Evolutionary conservation across 768 basidiomycete species (phyloP), one percentile per base, ranked within the genome.

Genomic region (Pisolithus tinctorius): DNA sequence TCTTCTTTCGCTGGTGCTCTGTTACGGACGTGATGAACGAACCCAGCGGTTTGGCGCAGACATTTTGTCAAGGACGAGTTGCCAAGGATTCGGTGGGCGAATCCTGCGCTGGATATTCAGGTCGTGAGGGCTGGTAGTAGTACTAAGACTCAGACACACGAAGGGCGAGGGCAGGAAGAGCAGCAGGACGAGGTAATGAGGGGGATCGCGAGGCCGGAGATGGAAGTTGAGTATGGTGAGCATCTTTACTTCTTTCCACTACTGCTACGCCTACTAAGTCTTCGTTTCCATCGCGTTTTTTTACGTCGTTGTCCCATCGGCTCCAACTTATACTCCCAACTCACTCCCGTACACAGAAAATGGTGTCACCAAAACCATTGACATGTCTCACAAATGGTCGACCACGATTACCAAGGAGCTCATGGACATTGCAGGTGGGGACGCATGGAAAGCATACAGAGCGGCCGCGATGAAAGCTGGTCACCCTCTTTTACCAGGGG

Each of bases 61-160:
- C 82, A 88, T 71, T 91, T 92, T 56, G 75, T 86, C 37, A 87
- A 86, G 61, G 82, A 91, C 38, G 76, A 86, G n/a, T 69, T 92
- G 0, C 86, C 86, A 1, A 75, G 86, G 29, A 86, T 92, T 72
- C 83, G 80, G 10, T 89, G 79, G 64, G 83, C 80, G 1, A 91
- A 92, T 59, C 88, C 88, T 0, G 63, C 72, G 6, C 59, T 91
- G 25, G 71, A 77, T 29, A 82, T 92, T 34, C 68, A 76, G 30
- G 78, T 89, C 0, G 73, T 76, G 55, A 81, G 74, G 53, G 66
- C 74, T 11, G 34, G 34, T 34, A 4, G 20, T 20, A 20, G 11
- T 34, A 11, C 31, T 34, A 34, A 34, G 11, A 2, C 31, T 34
- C 34, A 14, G 34, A 41, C 70, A 66, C 30, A 87, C 86, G 66